A percentile compares a stretch with the other conserved stretches of the same genome.
Evolutionary conservation across 2,329 filamentous ascomycete genomes (phyloP).

Genomic region (Apiospora aurea): DNA sequence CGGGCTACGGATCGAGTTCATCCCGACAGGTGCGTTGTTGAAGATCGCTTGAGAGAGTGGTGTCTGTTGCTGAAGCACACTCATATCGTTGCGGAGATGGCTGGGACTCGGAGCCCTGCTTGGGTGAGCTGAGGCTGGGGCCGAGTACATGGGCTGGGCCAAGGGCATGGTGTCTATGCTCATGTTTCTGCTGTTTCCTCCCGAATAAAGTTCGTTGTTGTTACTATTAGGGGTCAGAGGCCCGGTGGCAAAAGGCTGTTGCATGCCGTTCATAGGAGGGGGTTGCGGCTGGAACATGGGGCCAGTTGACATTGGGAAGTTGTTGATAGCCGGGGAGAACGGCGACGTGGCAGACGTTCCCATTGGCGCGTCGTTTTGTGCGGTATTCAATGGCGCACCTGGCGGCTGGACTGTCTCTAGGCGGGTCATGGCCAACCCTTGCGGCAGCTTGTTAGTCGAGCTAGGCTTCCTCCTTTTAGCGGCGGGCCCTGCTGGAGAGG

Average conservation of each 20-base stretch:
- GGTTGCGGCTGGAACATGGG: conserved; percentile 42
- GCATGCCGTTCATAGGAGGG: conserved; percentile 35
- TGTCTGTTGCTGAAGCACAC: conserved; percentile 51
- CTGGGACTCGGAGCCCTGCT: conserved; percentile 82
- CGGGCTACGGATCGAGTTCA: conserved; percentile 54
- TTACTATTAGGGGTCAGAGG: conserved; percentile 72
- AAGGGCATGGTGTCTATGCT: conserved; percentile 71
- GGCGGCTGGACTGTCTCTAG: conserved; percentile 66
- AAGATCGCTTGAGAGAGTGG: conserved; percentile 53
- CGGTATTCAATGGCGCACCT: conserved; percentile 45
- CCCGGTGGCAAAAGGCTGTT: conserved; percentile 59
- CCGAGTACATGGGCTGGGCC: conserved; percentile 69
- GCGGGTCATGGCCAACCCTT: conserved; percentile 81
- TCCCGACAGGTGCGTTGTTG: conserved; percentile 52
- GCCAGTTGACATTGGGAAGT: conserved; percentile 50
- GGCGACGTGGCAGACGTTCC: conserved; percentile 57
- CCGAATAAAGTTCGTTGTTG: conserved; percentile 61
- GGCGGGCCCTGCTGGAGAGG: conserved; percentile 66
- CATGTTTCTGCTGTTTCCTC: conserved; percentile 60
- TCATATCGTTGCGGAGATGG: conserved; percentile 54
- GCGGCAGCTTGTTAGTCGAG: conserved; percentile 72
- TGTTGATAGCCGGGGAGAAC: conserved; percentile 56
- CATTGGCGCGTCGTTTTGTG: conserved; percentile 37
- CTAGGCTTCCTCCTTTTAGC: conserved; percentile 86
- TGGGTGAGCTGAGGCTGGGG: conserved; percentile 73